Conservation (phyloP, 192 early-diverging fungal genomes). For the Coemansia sp. region DNA sequence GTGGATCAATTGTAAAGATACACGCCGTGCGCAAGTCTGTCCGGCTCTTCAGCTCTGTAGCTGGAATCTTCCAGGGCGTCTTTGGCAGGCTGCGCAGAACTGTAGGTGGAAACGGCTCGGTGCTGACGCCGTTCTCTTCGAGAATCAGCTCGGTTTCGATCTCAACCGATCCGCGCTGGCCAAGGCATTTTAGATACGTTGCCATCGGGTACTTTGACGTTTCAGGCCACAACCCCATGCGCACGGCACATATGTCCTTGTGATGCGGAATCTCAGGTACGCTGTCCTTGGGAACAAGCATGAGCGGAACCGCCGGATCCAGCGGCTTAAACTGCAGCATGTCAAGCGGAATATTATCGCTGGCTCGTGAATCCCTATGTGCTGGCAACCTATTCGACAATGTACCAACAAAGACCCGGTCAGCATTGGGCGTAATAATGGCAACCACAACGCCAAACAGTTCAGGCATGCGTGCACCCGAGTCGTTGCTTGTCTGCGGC, state of each 20-base stretch:
- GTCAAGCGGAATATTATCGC: constrained; percentile 8
- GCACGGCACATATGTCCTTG: constrained; percentile 14
- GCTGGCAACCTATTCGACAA: constrained; percentile 11
- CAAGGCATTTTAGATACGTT: constrained; percentile 55
- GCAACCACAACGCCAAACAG: constrained; percentile 35
- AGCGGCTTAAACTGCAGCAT: constrained; percentile 35
- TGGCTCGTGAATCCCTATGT: not conserved
- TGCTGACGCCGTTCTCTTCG: constrained; percentile 75
- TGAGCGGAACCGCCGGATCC: constrained; percentile 20
- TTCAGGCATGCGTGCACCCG: not conserved
- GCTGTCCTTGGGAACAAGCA: constrained; percentile 16
- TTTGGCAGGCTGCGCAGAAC: constrained; percentile 75
- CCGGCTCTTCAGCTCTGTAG: constrained; percentile 62
- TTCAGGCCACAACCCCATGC: constrained; percentile 18
- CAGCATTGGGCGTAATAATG: constrained; percentile 24
- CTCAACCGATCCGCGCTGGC: constrained; percentile 71
- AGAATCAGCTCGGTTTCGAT: constrained; percentile 79
- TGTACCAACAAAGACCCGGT: constrained; percentile 29
- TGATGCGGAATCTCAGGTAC: not conserved
- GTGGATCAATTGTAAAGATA: constrained; percentile 88
- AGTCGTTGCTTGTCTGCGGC: not conserved
- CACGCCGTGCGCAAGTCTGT: constrained; percentile 69
- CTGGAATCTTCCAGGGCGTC: constrained; percentile 75
- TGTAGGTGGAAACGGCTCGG: constrained; percentile 66
- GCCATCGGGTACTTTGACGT: constrained; percentile 20